These are phyloP conservation scores for Penicillium vulpinum DNA, from an alignment of 2,329 filamentous ascomycete genomes.

Conservation along the genomic window DNA sequence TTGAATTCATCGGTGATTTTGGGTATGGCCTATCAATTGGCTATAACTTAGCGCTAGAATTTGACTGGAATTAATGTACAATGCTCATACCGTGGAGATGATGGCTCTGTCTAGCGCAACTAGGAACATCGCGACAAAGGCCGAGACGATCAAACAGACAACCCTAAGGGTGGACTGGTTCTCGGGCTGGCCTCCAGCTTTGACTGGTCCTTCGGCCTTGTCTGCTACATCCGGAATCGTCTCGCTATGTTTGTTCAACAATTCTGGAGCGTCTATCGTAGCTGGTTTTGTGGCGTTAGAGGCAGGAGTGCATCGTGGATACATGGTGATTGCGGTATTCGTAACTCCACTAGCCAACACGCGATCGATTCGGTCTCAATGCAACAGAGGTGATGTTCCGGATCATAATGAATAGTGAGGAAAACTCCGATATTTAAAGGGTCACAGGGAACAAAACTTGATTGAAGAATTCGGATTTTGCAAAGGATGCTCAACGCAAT, in stretches of 20 bases:
- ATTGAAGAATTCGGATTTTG: not conserved
- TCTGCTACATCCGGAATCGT: not conserved
- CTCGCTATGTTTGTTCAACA: not conserved
- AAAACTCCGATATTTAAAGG: not conserved
- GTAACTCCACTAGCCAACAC: not conserved
- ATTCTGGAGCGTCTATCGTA: not conserved
- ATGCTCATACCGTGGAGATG: not conserved
- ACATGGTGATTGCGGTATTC: not conserved
- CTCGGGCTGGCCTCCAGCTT: not conserved
- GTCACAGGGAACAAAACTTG: not conserved
- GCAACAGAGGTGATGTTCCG: not conserved
- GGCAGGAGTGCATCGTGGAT: too few relatives aligned
- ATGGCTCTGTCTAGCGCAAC: not conserved
- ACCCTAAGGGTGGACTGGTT: not conserved
- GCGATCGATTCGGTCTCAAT: not conserved
- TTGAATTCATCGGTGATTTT: conserved; percentile 22
- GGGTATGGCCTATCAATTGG: conserved; percentile 13
- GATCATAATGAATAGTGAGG: not conserved
- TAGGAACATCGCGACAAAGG: not conserved
- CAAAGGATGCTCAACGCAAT: not conserved
- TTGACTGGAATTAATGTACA: not conserved
- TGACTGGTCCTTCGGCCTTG: not conserved
- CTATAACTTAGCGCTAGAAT: not conserved
- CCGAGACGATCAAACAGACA: not conserved
- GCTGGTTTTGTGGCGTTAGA: not conserved